Evolutionary conservation across 805 yeast genomes (phyloP).

Genomic region (Brettanomyces sp.): DNA sequence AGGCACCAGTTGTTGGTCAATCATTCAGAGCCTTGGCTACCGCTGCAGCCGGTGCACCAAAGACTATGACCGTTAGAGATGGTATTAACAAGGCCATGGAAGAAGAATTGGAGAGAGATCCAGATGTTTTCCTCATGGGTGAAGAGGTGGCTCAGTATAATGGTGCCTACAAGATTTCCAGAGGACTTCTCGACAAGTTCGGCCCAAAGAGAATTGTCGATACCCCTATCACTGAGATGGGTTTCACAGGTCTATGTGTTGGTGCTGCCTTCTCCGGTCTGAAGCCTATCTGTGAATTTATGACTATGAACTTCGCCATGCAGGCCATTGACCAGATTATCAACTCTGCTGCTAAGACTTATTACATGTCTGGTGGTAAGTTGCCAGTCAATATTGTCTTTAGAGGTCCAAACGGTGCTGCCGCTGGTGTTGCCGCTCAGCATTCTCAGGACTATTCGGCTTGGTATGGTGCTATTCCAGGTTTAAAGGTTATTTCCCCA

Average conservation of each 20-base stretch:
- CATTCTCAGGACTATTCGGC: slow-evolving; percentile 97
- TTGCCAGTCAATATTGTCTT: slow-evolving; percentile 95
- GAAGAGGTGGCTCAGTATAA: slow-evolving; percentile 99
- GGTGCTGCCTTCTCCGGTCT: slow-evolving; percentile 96
- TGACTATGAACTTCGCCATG: slow-evolving; percentile 99
- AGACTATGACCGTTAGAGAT: slow-evolving; percentile 85
- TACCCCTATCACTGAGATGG: slow-evolving; percentile 99
- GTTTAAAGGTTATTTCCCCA: slow-evolving; percentile 93
- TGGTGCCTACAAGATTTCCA: slow-evolving; percentile 97
- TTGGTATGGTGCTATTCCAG: slow-evolving; percentile 98
- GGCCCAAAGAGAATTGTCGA: slow-evolving; percentile 91
- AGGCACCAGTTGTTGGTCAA: slow-evolving; percentile 17
- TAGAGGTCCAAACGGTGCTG: slow-evolving; percentile 99
- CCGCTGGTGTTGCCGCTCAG: slow-evolving; percentile 99
- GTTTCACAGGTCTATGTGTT: slow-evolving; percentile 89
- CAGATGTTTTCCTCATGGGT: slow-evolving; percentile 90
- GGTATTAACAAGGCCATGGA: slow-evolving; percentile 92
- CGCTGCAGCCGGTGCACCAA: slow-evolving; percentile 40
- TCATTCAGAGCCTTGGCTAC: slow-evolving; percentile 23
- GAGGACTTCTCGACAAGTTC: slow-evolving; percentile 90
- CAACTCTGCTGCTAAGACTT: slow-evolving; percentile 98
- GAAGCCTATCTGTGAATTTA: slow-evolving; percentile 95
- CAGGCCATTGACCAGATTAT: slow-evolving; percentile 98
- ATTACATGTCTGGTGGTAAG: slow-evolving; percentile 98
- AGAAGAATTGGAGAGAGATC: slow-evolving; percentile 95